Evolutionary conservation across 208 protist species (phyloP).

Genomic region (Leishmania guyanensis): DNA sequence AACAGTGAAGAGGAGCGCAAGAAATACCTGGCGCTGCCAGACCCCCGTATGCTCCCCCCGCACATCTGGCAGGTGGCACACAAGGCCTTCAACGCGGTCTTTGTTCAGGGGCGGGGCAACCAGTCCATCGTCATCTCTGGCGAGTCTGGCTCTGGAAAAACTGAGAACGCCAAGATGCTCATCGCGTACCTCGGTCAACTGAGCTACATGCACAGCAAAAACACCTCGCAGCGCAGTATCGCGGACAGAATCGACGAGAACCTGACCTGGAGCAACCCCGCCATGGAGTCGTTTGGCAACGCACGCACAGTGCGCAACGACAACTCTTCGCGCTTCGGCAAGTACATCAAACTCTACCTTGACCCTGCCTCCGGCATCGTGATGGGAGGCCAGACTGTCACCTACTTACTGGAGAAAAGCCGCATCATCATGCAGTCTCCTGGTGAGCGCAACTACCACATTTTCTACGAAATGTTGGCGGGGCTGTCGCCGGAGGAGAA

Average conservation of each 20-base stretch:
- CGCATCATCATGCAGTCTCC: constrained; percentile 89
- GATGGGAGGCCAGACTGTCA: constrained; percentile 82
- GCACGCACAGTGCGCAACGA: constrained; percentile 91
- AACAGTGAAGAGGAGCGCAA: constrained; percentile 80
- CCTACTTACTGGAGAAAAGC: constrained; percentile 95
- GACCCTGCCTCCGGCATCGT: constrained; percentile 81
- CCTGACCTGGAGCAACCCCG: constrained; percentile 88
- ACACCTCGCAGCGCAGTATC: constrained; percentile 59
- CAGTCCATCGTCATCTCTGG: constrained; percentile 94
- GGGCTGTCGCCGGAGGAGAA: constrained; percentile 77
- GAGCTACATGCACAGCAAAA: constrained; percentile 79
- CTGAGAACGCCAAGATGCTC: constrained; percentile 91
- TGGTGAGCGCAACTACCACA: constrained; percentile 95
- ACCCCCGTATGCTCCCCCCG: constrained; percentile 68
- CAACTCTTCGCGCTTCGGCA: constrained; percentile 96
- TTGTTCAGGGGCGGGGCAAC: constrained; percentile 73
- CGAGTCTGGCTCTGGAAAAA: constrained; percentile 96
- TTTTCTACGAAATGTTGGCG: constrained; percentile 96
- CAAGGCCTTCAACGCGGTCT: constrained; percentile 83
- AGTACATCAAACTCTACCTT: constrained; percentile 96
- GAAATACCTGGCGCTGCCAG: constrained; percentile 64
- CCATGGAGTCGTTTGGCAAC: constrained; percentile 96
- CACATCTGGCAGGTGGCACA: constrained; percentile 93
- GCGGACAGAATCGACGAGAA: constrained; percentile 74
- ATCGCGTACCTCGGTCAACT: constrained; percentile 87